Evolutionary conservation across 176 grass and related monocot genomes (phyloP).

Genomic region (Carex kokanica): DNA sequence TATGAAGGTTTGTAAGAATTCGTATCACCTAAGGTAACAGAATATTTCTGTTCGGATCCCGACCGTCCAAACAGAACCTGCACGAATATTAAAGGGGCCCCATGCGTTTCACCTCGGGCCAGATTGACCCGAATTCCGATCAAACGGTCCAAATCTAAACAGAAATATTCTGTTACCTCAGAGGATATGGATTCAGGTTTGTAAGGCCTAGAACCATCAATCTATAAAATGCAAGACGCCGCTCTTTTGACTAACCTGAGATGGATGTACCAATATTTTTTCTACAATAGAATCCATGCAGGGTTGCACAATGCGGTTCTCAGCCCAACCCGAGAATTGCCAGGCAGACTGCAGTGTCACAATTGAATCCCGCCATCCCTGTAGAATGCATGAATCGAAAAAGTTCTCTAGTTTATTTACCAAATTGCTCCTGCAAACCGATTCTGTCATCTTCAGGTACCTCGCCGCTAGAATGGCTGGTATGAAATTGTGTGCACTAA

Average conservation of each 20-base stretch:
- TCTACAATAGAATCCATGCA: slow-evolving; percentile 80
- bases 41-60: too few relatives aligned
- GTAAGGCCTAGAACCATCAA: not conserved
- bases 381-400: slow-evolving; percentile 71
- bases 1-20: not conserved
- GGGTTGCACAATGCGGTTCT: slow-evolving; percentile 69
- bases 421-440: slow-evolving; percentile 66
- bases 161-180: too few relatives aligned
- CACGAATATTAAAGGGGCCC: too few relatives aligned
- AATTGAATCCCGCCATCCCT: slow-evolving; percentile 81
- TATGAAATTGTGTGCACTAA: slow-evolving; percentile 70
- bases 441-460: slow-evolving; percentile 87
- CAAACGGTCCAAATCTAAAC: too few relatives aligned
- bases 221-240: not conserved
- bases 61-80: too few relatives aligned
- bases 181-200: not conserved
- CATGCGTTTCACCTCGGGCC: too few relatives aligned
- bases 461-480: slow-evolving; percentile 53
- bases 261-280: slow-evolving; percentile 67
- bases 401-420: slow-evolving; percentile 71
- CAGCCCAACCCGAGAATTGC: slow-evolving; percentile 72
- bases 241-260: slow-evolving; percentile 35
- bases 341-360: slow-evolving; percentile 47
- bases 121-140: too few relatives aligned
- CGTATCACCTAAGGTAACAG: too few relatives aligned